phyloP scores from a whole-genome alignment of 768 basidiomycete genomes.

The Tricholoma terreum region DNA sequence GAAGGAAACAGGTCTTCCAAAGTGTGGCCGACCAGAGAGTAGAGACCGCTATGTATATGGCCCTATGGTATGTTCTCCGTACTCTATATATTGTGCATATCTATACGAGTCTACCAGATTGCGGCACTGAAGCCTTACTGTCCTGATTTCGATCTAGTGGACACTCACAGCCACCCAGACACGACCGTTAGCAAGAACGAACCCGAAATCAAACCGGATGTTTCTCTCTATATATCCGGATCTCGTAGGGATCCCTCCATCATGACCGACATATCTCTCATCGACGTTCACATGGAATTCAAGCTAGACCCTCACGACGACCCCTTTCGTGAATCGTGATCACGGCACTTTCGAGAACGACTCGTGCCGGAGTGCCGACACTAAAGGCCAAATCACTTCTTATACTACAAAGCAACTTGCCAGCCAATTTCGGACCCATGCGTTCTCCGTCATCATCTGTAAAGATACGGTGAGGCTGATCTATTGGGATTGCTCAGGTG shows the following conservation, averaged over 20 bases:
- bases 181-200: neutral
- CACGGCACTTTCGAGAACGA: neutral
- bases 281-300: slow-evolving; percentile 8
- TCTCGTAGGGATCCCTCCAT: neutral
- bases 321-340: slow-evolving; percentile 5
- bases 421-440: too few relatives aligned
- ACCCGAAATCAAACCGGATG: slow-evolving; percentile 8
- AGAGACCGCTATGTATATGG: neutral
- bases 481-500: too few relatives aligned
- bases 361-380: neutral
- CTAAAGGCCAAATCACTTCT: too few relatives aligned
- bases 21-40: neutral
- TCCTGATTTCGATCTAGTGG: neutral
- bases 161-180: neutral
- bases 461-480: too few relatives aligned
- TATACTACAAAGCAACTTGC: too few relatives aligned
- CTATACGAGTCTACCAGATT: neutral
- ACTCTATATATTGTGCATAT: neutral
- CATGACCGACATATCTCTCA: neutral
- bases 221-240: neutral
- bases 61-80: neutral
- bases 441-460: too few relatives aligned
- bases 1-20: neutral
- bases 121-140: neutral
- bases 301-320: slow-evolving; percentile 4